Evolutionary conservation across 768 basidiomycete species (phyloP).

Genomic region (Boletus pseudopeckii): DNA sequence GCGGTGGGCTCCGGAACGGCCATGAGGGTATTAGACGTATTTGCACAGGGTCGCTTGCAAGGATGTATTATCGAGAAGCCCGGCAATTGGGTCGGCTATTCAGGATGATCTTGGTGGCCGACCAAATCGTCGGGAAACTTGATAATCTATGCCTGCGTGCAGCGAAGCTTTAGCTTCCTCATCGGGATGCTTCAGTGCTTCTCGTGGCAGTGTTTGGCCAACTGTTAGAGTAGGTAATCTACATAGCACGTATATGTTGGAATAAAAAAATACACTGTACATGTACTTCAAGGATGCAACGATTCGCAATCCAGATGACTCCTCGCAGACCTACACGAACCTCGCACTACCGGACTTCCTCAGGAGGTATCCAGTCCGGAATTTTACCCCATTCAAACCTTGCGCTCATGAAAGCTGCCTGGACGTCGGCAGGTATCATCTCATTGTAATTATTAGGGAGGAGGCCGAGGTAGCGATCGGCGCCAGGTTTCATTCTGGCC

Average conservation of each 20-base stretch:
- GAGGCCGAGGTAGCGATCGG: constrained; percentile 52
- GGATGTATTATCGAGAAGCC: constrained; percentile 8
- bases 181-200: constrained; percentile 5
- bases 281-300: neutral
- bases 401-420: constrained; percentile 51
- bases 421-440: constrained; percentile 46
- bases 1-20: constrained; percentile 13
- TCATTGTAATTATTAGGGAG: constrained; percentile 60
- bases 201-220: neutral
- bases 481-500: constrained; percentile 40
- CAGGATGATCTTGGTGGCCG: neutral
- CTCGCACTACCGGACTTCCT: constrained; percentile 46
- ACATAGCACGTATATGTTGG: neutral
- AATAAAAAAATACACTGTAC: constrained; percentile 6
- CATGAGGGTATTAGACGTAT: constrained; percentile 19
- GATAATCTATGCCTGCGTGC: constrained; percentile 12
- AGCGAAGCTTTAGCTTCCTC: constrained; percentile 9
- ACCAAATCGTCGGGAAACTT: constrained; percentile 1
- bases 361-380: constrained; percentile 73
- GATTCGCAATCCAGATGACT: neutral
- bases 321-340: neutral
- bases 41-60: constrained; percentile 12
- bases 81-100: constrained; percentile 16
- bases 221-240: neutral
- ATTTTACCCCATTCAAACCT: constrained; percentile 69